Conservation (phyloP, 1,284 basidiomycete species). For the Austropuccinia psidii region DNA sequence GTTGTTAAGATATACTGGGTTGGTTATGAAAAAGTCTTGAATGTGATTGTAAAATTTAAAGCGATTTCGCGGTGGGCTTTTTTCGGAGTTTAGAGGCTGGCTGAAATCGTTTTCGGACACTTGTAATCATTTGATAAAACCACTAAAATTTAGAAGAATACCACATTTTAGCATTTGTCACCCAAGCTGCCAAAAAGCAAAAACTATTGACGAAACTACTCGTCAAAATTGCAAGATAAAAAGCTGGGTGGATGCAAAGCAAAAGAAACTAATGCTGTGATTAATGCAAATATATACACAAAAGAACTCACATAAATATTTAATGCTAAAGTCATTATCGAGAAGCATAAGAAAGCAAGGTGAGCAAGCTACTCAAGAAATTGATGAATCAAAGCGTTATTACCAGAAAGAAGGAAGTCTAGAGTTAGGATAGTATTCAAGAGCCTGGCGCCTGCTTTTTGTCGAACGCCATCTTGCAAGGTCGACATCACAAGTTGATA, state of each 20-base stretch:
- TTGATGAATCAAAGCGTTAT: not conserved
- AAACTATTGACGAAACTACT: not conserved
- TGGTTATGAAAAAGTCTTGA: too few species aligned
- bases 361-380: not conserved
- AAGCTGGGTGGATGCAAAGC: too few species aligned
- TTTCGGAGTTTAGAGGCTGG: too few species aligned
- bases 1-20: too few species aligned
- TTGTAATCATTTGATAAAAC: slow-evolving; percentile 37
- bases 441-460: slow-evolving; percentile 16
- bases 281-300: not conserved
- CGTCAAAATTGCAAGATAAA: too few species aligned
- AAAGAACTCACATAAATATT: slow-evolving; percentile 33
- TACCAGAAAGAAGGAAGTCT: slow-evolving; percentile 27
- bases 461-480: not conserved
- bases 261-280: too few species aligned
- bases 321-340: not conserved
- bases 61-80: too few species aligned
- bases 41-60: too few species aligned
- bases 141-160: not conserved
- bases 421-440: slow-evolving; percentile 29
- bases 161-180: not conserved
- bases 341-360: not conserved
- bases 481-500: slow-evolving; percentile 16
- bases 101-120: slow-evolving; percentile 26
- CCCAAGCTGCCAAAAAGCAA: not conserved